Evolutionary conservation across 371 early-diverging fungal genomes (phyloP).

Genomic region (Mucor saturninus): DNA sequence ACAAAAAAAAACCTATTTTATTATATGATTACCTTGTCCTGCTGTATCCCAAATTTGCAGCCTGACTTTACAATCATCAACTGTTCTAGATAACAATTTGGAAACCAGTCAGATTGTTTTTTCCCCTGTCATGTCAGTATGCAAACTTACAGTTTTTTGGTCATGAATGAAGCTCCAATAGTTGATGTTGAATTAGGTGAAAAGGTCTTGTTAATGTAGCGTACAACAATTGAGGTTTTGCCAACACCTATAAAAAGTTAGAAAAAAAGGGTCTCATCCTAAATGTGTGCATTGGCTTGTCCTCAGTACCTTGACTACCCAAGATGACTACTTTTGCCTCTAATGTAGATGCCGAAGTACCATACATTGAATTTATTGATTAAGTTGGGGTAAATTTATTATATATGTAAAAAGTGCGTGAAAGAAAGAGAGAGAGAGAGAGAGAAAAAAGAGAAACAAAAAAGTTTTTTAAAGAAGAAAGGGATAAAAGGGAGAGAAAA

Average conservation of each 20-base stretch:
- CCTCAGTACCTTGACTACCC: constrained; percentile 66
- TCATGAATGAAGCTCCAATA: constrained; percentile 84
- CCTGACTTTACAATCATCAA: constrained; percentile 70
- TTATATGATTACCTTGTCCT: constrained; percentile 57
- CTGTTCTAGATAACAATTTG: constrained; percentile 44
- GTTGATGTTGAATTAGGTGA: constrained; percentile 82
- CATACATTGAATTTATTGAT: constrained; percentile 20
- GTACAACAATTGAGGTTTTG: constrained; percentile 83
- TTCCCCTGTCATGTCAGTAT: background rate
- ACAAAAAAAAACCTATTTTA: constrained; percentile 1
- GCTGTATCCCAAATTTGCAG: constrained; percentile 78
- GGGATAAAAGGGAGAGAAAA: constrained; percentile 4
- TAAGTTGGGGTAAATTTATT: constrained; percentile 4
- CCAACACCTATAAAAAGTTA: constrained; percentile 65
- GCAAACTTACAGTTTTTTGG: constrained; percentile 68
- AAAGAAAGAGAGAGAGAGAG: background rate
- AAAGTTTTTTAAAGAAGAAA: constrained; percentile 1
- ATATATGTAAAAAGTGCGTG: background rate
- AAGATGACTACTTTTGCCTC: constrained; percentile 81
- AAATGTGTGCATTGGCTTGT: background rate
- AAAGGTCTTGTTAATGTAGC: constrained; percentile 79
- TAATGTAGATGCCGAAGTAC: constrained; percentile 53
- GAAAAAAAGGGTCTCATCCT: constrained; percentile 1
- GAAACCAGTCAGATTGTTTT: background rate
- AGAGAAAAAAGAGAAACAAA: background rate